Conservation (phyloP, 169 alveolate species). For the Plasmodium billcollinsi region DNA sequence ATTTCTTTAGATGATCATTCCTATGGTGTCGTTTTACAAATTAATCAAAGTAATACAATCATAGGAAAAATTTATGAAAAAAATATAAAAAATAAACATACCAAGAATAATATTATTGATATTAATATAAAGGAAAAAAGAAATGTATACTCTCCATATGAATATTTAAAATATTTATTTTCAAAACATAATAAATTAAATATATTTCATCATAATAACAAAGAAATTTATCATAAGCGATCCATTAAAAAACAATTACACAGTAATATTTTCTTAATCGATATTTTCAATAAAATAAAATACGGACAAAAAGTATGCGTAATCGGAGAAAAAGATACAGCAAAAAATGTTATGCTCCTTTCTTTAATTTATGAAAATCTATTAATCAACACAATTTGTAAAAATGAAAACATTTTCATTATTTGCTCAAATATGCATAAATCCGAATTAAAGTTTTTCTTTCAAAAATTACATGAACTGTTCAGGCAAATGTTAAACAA, state of each 20-base stretch:
- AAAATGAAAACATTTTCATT: constrained; percentile 62
- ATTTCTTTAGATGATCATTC: constrained; percentile 16
- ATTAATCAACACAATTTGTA: constrained; percentile 24
- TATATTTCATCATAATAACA: constrained; percentile 10
- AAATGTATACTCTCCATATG: constrained; percentile 59
- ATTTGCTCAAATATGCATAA: constrained; percentile 46
- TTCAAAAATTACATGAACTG: constrained; percentile 21
- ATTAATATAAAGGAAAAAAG: not conserved
- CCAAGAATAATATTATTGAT: not conserved
- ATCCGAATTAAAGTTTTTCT: constrained; percentile 12
- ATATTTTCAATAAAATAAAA: constrained; percentile 32
- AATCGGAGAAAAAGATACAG: constrained; percentile 14
- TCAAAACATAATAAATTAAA: constrained; percentile 7
- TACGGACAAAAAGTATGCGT: constrained; percentile 61
- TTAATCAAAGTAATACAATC: constrained; percentile 22
- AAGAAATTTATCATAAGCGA: constrained; percentile 21
- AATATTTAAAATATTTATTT: constrained; percentile 28
- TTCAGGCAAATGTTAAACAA: constrained; percentile 17
- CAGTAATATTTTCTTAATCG: constrained; percentile 18
- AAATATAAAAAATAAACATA: not conserved
- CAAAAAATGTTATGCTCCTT: constrained; percentile 10
- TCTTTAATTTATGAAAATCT: constrained; percentile 55
- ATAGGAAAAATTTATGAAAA: constrained; percentile 27
- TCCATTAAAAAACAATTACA: constrained; percentile 30
- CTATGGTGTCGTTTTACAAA: constrained; percentile 54